A percentile compares a stretch with the other conserved stretches of the same genome.
Evolutionary conservation across 2,329 filamentous ascomycete genomes (phyloP).

Genomic region (Hirsutella minnesotensis): DNA sequence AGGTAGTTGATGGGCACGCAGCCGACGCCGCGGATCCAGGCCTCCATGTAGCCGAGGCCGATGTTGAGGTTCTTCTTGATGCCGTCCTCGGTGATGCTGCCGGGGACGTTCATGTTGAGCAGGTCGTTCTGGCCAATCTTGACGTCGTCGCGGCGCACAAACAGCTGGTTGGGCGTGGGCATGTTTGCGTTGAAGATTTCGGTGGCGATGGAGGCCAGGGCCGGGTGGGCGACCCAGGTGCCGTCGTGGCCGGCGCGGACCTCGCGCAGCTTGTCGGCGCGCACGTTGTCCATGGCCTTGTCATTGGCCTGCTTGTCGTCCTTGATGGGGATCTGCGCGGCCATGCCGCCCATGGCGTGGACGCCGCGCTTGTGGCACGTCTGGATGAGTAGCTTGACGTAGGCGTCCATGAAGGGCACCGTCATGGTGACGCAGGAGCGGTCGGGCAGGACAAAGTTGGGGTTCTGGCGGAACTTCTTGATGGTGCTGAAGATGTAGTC

Average conservation of each 20-base stretch:
- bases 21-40: slow-evolving; percentile 87
- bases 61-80: slow-evolving; percentile 98
- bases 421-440: slow-evolving; percentile 92
- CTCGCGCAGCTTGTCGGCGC: slow-evolving; percentile 92
- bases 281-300: slow-evolving; percentile 83
- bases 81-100: slow-evolving; percentile 81
- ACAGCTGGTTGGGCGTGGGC: slow-evolving; percentile 96
- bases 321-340: slow-evolving; percentile 97
- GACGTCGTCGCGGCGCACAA: slow-evolving; percentile 81
- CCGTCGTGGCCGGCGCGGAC: slow-evolving; percentile 89
- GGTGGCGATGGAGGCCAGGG: slow-evolving; percentile 73
- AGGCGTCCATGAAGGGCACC: slow-evolving; percentile 94
- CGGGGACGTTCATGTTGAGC: slow-evolving; percentile 96
- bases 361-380: slow-evolving; percentile 94
- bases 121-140: slow-evolving; percentile 77
- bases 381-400: slow-evolving; percentile 92
- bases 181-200: slow-evolving; percentile 98
- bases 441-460: slow-evolving; percentile 87
- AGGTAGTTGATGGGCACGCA: slow-evolving; percentile 97
- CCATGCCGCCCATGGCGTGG: slow-evolving; percentile 99
- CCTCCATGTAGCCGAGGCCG: slow-evolving; percentile 96
- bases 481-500: slow-evolving; percentile 99
- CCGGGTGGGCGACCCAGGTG: slow-evolving; percentile 96
- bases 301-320: slow-evolving; percentile 85
- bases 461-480: slow-evolving; percentile 97